Base-by-base conservation (phyloP, 148 eudicot genomes). In the Amaranthus hypochondriacus region DNA sequence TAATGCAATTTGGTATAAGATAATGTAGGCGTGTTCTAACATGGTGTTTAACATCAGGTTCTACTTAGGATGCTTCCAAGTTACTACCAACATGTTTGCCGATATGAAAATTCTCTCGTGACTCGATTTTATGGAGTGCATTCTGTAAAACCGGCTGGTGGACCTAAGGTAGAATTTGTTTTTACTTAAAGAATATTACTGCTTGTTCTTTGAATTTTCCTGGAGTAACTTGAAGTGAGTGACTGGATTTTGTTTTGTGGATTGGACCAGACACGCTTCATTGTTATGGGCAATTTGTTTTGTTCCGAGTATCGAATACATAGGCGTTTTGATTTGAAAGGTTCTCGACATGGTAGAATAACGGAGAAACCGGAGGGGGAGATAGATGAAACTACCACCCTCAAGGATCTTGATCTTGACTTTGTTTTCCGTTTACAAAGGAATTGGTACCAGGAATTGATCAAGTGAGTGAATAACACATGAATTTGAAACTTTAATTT, bases 1-100 rank as follows among this genome's bases (percentile, higher is more conserved):
- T 77, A 62, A 12, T 78, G 65, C 11, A 67, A 55, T 56, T 77
- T 65, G 68, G 72, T 44, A 73, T 73, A 73, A 39, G 47, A 75
- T 48, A 52, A 75, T 15, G 12, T 51, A 46, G 69, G 51, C 71
- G 75, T 76, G 71, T 77, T 39, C 75, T 81, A 66, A 71, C 76
- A 75, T 70, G 67, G 53, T 72, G 50, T 74, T 54, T n/a, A 2
- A 71, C 60, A 44, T 71, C 83, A 95, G 99, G 99, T 95, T 64
- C 92, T 92, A 66, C 89, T 90, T 77, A 92, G 88, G 90, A 95
- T 95, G 99, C 97, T 95, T 82, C 90, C 97, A 52, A 92, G 91
- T 80, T 95, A 92, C 82, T 89, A 89, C 79, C 78, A 89, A 70
- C 99, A 92, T 77, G 90, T 94, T 50, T 86, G 81, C 76, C 86